Percentiles rank a stretch among this genome's conserved stretches.
Evolutionary conservation across 2,329 filamentous ascomycete species (phyloP).

Genomic region (Colletotrichum simmondsii): DNA sequence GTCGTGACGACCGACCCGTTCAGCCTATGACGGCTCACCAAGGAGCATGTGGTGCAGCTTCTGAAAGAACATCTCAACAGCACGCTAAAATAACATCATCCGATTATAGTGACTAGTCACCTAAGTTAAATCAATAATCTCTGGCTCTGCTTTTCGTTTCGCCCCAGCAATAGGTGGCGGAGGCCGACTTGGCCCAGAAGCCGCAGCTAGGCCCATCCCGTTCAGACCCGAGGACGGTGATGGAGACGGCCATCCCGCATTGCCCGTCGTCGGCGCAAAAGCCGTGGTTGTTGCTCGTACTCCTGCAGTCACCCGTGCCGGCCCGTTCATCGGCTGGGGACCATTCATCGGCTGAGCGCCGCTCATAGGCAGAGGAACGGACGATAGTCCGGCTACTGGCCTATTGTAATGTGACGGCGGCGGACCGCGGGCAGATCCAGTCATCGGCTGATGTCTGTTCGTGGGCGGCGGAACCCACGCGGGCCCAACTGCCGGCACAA

Average conservation of each 20-base stretch:
- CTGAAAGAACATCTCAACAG: too few relatives aligned
- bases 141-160: conserved; percentile 27
- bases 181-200: neutral
- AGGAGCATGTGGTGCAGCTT: too few relatives aligned
- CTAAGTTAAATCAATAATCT: conserved; percentile 24
- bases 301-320: too few relatives aligned
- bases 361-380: neutral
- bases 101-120: neutral
- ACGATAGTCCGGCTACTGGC: neutral
- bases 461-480: neutral
- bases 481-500: neutral
- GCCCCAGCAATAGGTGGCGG: neutral
- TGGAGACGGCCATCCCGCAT: neutral
- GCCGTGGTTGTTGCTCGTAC: neutral
- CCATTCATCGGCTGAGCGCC: neutral
- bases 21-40: too few relatives aligned
- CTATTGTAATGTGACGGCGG: neutral
- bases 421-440: neutral
- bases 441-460: too few relatives aligned
- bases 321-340: neutral
- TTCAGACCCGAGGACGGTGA: neutral
- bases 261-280: neutral
- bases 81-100: too few relatives aligned
- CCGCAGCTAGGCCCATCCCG: neutral
- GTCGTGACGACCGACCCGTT: too few relatives aligned